Base-by-base conservation (phyloP, 371 early-diverging fungal genomes). In the Saksenaea vasiformis region DNA sequence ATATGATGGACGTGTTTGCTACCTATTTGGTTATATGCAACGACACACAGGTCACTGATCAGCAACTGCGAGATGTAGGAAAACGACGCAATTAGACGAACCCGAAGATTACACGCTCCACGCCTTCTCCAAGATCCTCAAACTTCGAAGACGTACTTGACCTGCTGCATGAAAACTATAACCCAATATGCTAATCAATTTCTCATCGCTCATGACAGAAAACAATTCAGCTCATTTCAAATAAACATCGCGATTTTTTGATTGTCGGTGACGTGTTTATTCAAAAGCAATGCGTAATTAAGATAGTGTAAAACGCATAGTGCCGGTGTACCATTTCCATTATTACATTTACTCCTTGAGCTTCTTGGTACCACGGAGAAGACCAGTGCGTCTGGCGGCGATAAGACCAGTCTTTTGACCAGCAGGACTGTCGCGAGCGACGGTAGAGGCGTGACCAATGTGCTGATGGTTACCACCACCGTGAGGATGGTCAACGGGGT, bases 391-490 rank as follows among this genome's bases (percentile, higher is more conserved):
- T 77, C 99, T 90, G 75, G 98, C 98, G 79, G 99, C 99, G 86
- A 98, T 99, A 77, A 99, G 94, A 91, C 97, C 99, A 76, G 98
- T 76, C 91, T 96, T 99, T 87, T 98, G 97, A 85, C 98, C 99
- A 71, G 98, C 91, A 54, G 96, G 94, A 71, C 97, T 90, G 78
- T 87, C 85, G 83, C 98, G 95, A 61, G 96, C 86, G 67, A 99
- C 91, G 71, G 99, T 99, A 76, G 99, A 96, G 56, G 99, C 99
- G 90, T 99, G 97, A 96, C 99, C 99, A 91, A 99, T 98, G 88
- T 99, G 99, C 90, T 99, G 99, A 86, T 99, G 99, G 93, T 80
- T 83, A 80, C 83, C 78, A 83, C 82, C 79, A 83, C 85, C 87
- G 84, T 85, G 85, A 76, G 85, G 86, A 78, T 88, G 89, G 85